Evolutionary conservation across 768 basidiomycete genomes (phyloP).

Genomic region (Auricularia cornea): DNA sequence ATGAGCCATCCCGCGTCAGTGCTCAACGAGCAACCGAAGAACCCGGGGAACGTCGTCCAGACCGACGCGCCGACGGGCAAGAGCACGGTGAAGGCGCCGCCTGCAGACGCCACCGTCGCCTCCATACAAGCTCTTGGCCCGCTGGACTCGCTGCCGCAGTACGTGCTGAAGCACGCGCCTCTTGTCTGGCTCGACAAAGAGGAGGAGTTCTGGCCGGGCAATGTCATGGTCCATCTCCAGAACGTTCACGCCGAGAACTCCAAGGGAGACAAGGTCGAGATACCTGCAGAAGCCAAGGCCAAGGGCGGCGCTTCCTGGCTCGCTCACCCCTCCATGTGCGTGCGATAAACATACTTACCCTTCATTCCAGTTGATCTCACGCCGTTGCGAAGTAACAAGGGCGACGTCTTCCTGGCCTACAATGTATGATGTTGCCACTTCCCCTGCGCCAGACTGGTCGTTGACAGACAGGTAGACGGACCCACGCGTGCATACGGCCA

Average conservation of each 20-base stretch:
- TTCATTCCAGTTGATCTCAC: background rate
- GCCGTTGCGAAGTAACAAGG: background rate
- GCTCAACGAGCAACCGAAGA: background rate
- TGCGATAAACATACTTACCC: background rate
- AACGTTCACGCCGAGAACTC: background rate
- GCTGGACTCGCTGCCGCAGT: background rate
- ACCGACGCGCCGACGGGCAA: background rate
- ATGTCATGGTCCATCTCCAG: background rate
- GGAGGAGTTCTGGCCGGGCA: constrained; percentile 4
- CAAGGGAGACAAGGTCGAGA: background rate
- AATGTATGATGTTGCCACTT: background rate
- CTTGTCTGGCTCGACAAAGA: constrained; percentile 2
- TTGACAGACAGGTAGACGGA: background rate
- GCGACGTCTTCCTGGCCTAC: background rate
- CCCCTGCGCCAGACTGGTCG: background rate
- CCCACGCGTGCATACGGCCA: background rate
- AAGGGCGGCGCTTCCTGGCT: background rate
- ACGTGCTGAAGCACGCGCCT: constrained; percentile 1
- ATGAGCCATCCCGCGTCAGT: background rate
- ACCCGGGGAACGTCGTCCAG: background rate
- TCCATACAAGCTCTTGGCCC: background rate
- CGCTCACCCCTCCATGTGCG: background rate
- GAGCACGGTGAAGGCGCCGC: background rate
- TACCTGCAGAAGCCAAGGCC: background rate
- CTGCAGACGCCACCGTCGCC: background rate